phyloP scores from a whole-genome alignment of 2,329 filamentous ascomycete genomes.

The Capronia epimyces region DNA sequence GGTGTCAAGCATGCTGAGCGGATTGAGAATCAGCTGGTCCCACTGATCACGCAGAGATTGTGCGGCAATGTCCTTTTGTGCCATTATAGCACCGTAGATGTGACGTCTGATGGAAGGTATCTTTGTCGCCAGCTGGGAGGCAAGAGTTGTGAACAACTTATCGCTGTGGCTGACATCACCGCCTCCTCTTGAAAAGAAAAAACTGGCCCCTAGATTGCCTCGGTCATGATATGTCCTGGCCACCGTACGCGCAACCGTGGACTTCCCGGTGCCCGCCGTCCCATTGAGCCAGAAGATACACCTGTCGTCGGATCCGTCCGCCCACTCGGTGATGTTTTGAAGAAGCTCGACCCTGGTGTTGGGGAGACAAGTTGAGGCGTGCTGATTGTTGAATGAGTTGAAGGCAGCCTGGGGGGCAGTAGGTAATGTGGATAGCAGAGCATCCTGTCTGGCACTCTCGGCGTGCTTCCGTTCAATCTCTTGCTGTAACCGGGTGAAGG shows the following conservation, averaged over 20 bases:
- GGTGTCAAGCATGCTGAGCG: no score
- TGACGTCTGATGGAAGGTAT: background rate
- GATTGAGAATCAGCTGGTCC: background rate
- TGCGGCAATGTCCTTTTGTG: background rate
- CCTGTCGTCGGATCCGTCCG: conserved; percentile 20
- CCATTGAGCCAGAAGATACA: conserved; percentile 37
- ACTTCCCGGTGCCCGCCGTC: conserved; percentile 36
- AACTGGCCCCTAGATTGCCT: conserved; percentile 13
- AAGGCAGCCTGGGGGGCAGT: background rate
- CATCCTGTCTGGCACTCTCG: no score
- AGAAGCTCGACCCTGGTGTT: background rate
- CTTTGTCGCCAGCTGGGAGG: background rate
- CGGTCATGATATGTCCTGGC: conserved; percentile 16
- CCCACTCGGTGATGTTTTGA: conserved; percentile 28
- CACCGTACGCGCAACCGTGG: conserved; percentile 35
- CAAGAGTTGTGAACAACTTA: background rate
- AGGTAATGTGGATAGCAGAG: no score
- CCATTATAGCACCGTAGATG: background rate
- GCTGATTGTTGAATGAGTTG: background rate
- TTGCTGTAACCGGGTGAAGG: no score
- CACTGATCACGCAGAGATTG: background rate
- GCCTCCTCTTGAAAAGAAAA: background rate
- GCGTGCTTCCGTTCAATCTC: no score
- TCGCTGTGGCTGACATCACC: background rate
- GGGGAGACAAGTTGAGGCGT: background rate